A percentile compares a stretch with the other conserved stretches of the same genome.
Evolutionary conservation across 768 basidiomycete genomes (phyloP).

Genomic region (Pleurotus tuoliensis): DNA sequence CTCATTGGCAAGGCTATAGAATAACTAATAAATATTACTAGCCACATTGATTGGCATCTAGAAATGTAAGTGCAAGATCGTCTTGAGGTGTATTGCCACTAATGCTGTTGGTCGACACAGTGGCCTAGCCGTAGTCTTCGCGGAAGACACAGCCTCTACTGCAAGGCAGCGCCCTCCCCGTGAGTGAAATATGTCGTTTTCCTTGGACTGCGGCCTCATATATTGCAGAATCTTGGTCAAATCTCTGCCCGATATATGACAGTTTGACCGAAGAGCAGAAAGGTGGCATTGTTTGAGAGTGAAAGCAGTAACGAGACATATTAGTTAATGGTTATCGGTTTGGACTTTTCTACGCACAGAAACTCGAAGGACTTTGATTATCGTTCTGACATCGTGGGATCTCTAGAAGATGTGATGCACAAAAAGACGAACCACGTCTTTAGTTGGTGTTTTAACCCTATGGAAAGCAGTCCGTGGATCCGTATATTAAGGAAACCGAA

Average conservation of each 20-base stretch:
- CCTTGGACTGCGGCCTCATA: not conserved
- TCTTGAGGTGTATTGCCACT: not conserved
- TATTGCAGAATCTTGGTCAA: not conserved
- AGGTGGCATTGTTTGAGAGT: not conserved
- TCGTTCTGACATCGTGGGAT: too few species aligned
- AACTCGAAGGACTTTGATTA: too few species aligned
- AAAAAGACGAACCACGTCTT: too few species aligned
- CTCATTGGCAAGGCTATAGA: conserved; percentile 4
- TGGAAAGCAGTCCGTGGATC: too few species aligned
- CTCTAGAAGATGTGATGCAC: too few species aligned
- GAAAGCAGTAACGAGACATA: not conserved
- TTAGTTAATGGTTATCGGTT: not conserved
- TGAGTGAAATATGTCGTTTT: not conserved
- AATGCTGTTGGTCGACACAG: not conserved
- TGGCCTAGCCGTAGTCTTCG: conserved; percentile 31
- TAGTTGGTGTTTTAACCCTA: too few species aligned
- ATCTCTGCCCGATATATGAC: conserved; percentile 2
- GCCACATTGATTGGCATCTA: conserved; percentile 41
- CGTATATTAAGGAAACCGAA: too few species aligned
- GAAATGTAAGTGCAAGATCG: conserved; percentile 15
- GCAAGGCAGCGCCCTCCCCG: not conserved
- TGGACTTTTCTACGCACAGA: too few species aligned
- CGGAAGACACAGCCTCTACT: conserved; percentile 21
- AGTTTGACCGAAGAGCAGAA: conserved; percentile 1
- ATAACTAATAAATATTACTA: conserved; percentile 5